Percentiles rank a stretch among this genome's conserved stretches.
Conservation (phyloP, 179 eudicot species). For the Heliamphora pulchella region DNA sequence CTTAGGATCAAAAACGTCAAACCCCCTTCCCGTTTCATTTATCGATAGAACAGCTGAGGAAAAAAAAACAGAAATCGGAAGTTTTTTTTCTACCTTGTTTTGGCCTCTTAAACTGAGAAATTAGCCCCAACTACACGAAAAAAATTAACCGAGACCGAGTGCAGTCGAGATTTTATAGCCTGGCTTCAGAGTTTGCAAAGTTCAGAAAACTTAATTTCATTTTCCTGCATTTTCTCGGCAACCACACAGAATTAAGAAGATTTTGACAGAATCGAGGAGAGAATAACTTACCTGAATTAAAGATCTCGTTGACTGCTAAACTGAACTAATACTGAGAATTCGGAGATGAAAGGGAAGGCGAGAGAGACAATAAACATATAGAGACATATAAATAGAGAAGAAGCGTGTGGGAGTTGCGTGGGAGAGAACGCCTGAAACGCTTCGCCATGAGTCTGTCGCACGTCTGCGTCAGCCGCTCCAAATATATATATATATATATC, state of each 20-base stretch:
- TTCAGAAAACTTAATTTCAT: background rate
- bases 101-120: background rate
- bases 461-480: slow-evolving; percentile 28
- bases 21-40: background rate
- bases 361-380: background rate
- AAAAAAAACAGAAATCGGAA: background rate
- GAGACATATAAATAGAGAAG: background rate
- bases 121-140: background rate
- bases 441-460: slow-evolving; percentile 43
- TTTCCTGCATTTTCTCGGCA: background rate
- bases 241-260: background rate
- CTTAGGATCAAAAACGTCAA: background rate
- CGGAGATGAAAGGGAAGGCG: background rate
- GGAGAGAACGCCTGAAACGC: slow-evolving; percentile 21
- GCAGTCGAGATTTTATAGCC: background rate
- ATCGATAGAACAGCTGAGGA: background rate
- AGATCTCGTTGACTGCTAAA: slow-evolving; percentile 4
- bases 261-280: background rate
- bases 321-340: background rate
- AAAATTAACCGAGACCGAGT: background rate
- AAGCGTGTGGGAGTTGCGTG: slow-evolving; percentile 47
- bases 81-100: background rate
- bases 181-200: background rate
- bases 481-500: too few species aligned
- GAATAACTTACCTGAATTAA: slow-evolving; percentile 13